Evolutionary conservation across 352 stramenopile genomes (phyloP).

Genomic region (Pythium sukuiense): DNA sequence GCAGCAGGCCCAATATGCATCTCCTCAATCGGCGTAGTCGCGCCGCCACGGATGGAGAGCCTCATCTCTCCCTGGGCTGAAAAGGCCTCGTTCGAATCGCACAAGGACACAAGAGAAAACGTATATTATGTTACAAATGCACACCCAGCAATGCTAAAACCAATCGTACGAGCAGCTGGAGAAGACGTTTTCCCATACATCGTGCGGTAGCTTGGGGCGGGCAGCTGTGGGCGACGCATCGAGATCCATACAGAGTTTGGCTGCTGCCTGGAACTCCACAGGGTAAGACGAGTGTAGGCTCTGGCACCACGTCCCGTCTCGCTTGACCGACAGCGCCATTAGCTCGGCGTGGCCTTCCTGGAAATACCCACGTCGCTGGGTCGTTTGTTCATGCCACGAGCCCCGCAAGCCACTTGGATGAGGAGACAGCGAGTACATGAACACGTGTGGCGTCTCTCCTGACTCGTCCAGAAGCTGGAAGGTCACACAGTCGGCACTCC

Average conservation of each 20-base stretch:
- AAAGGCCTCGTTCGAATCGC: too few species aligned
- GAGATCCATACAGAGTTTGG: slow-evolving; percentile 6
- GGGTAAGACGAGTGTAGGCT: slow-evolving; percentile 6
- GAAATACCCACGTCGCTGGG: slow-evolving; percentile 17
- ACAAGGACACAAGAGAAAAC: too few species aligned
- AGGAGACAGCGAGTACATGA: slow-evolving; percentile 18
- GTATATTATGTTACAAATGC: slow-evolving; percentile 1
- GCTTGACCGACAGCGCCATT: not conserved
- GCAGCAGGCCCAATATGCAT: too few species aligned
- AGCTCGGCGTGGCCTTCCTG: slow-evolving; percentile 23
- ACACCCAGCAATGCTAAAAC: slow-evolving; percentile 8
- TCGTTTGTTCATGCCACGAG: slow-evolving; percentile 17
- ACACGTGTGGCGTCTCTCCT: slow-evolving; percentile 8
- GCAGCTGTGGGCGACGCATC: not conserved
- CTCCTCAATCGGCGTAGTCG: too few species aligned
- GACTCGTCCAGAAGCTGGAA: slow-evolving; percentile 18
- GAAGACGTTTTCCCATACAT: slow-evolving; percentile 15
- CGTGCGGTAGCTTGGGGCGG: not conserved
- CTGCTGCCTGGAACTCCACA: slow-evolving; percentile 16
- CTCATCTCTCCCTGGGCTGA: too few species aligned
- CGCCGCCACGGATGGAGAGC: too few species aligned
- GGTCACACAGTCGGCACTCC: slow-evolving; percentile 26
- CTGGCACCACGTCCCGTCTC: slow-evolving; percentile 5
- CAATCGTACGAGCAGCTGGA: slow-evolving; percentile 22
- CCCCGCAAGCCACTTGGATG: slow-evolving; percentile 19